Conservation (phyloP, 306 rosid species). For the Ochetophila trinervis region DNA sequence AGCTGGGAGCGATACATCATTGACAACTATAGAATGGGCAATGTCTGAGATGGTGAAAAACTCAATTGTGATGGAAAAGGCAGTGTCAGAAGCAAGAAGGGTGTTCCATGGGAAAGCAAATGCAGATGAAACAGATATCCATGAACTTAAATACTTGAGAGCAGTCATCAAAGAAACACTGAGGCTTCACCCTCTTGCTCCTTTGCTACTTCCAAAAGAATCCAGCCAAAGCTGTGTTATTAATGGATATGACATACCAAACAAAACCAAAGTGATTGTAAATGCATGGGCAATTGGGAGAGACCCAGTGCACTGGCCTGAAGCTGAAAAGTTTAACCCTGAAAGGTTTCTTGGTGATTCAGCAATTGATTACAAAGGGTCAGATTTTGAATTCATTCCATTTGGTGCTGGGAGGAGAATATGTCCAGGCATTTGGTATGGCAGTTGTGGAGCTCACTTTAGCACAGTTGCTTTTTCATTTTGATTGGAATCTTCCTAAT, state of each 20-base stretch:
- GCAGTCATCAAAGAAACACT: constrained; percentile 1
- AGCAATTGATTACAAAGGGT: constrained; percentile 21
- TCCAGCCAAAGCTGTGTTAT: constrained; percentile 2
- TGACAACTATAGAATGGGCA: constrained; percentile 16
- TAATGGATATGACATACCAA: constrained; percentile 10
- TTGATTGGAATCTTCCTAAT: constrained; percentile 22
- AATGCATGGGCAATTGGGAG: constrained; percentile 23
- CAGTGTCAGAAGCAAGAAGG: constrained; percentile 16
- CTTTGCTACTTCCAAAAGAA: constrained; percentile 22
- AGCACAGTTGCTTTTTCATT: constrained; percentile 19
- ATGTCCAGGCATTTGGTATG: constrained; percentile 20
- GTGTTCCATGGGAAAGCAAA: constrained; percentile 3
- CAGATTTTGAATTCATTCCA: constrained; percentile 18
- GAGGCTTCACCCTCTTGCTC: constrained; percentile 22
- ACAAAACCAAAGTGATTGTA: constrained; percentile 3
- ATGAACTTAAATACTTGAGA: constrained; percentile 15
- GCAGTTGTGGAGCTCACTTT: constrained; percentile 25
- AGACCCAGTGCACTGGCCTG: constrained; percentile 16
- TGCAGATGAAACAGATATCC: not conserved
- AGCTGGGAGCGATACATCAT: constrained; percentile 10
- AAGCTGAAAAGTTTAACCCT: constrained; percentile 24
- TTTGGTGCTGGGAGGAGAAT: constrained; percentile 34
- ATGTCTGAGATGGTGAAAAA: constrained; percentile 21
- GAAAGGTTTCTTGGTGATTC: constrained; percentile 22
- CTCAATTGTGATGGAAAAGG: constrained; percentile 22